Base-by-base conservation (phyloP, 306 rosid genomes). In the Prunus mongolica region DNA sequence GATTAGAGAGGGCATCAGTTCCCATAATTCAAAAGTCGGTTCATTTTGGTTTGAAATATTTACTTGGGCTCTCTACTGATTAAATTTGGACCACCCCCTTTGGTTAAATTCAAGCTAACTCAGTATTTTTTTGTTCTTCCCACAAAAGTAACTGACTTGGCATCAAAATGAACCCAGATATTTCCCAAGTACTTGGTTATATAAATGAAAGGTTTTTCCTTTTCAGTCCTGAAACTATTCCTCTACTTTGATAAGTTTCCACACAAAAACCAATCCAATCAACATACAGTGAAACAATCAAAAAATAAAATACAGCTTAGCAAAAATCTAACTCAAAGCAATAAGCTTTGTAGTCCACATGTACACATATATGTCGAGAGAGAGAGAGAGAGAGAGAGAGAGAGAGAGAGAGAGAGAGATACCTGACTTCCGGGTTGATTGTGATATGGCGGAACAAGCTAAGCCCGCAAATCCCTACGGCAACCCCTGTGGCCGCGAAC, bases 381-480 rank as follows among this genome's bases (percentile, higher is more conserved):
- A 54, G n/a, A 38, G 64, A 19, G 44, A 76, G 44, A 61, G 34
- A 78, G 56, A 16, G 56, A 51, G 56, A 16, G 56, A 51, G 18
- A 51, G 24, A 8, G 2, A 13, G 20, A 38, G 69, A 19, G 44
- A 76, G 45, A 61, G 49, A 80, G 30, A 56, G 6, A 18, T 45
- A 94, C 99, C 97, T 95, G 87, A 95, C 99, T 90, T 92, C 99
- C 72, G 99, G 99, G 76, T 95, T 95, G 89, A 90, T 88, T 75
- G 81, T 74, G 83, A 95, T 76, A 50, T 95, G 86, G 41, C 99
- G 97, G 76, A 82, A 85, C 69, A 95, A 61, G 79, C 82, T 86
- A 12, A 95, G 79, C 0, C 91, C 97, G 57, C 99, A 95, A 81
- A 95, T 95, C 72, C 97, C 99, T 12, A 95, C 20, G 66, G 99